A percentile compares a stretch with the other conserved stretches of the same genome.
These are phyloP conservation scores for Calocybe gambosa DNA, from an alignment of 1,284 basidiomycete species.

Conservation along the genomic window DNA sequence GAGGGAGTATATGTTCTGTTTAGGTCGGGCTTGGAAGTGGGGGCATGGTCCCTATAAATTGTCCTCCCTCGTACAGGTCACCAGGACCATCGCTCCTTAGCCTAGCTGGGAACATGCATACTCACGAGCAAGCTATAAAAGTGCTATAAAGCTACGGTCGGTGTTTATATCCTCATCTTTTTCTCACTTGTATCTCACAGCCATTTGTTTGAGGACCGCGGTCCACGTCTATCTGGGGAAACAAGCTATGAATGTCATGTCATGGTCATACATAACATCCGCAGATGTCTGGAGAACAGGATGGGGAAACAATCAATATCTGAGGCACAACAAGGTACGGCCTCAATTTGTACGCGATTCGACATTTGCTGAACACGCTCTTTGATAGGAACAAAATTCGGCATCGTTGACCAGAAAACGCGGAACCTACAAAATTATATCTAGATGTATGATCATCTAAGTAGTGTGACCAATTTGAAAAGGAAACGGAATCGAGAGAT, in stretches of 20 bases:
- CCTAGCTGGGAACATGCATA: background rate
- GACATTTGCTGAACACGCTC: no score
- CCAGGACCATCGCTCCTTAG: background rate
- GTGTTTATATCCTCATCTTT: background rate
- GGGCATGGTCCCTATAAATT: background rate
- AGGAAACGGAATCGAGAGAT: no score
- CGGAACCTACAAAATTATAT: no score
- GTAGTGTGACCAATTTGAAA: no score
- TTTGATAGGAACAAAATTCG: no score
- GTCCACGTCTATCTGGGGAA: background rate
- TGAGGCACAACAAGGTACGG: background rate
- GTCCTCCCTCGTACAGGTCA: background rate
- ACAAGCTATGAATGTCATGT: background rate
- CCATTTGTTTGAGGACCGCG: background rate
- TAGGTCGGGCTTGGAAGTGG: conserved; percentile 1
- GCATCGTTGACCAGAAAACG: no score
- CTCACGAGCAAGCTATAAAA: background rate
- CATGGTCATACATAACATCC: background rate
- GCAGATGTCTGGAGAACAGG: background rate
- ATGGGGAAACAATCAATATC: background rate
- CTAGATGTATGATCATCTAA: no score
- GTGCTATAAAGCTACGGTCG: background rate
- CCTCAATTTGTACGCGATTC: no score
- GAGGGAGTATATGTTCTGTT: background rate
- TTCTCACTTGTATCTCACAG: background rate